Conservation (phyloP, 768 basidiomycete genomes). For the Mrakia frigida region DNA sequence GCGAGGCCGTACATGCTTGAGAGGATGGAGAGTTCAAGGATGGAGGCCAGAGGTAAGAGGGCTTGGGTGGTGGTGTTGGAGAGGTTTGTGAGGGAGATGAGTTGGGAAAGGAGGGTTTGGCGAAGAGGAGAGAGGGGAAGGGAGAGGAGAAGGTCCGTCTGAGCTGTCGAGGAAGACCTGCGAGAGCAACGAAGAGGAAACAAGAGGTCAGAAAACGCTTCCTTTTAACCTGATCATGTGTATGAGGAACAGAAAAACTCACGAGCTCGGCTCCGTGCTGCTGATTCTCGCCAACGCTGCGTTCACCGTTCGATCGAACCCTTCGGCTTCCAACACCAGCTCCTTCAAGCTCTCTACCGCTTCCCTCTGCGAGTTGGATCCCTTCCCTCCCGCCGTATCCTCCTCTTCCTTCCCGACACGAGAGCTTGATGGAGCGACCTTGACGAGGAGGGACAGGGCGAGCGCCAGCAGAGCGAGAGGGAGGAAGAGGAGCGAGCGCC, state of each 20-base stretch:
- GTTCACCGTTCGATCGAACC: slow-evolving; percentile 18
- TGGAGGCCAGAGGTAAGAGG: not conserved
- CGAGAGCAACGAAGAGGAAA: not conserved
- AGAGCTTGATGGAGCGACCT: not conserved
- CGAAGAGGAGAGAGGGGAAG: slow-evolving; percentile 17
- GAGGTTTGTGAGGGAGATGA: not conserved
- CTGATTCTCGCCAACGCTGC: not conserved
- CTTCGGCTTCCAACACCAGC: slow-evolving; percentile 22
- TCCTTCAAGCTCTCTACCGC: not conserved
- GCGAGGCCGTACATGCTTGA: slow-evolving; percentile 9
- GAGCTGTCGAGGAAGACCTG: not conserved
- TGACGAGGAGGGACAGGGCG: not conserved
- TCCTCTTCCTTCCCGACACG: not conserved
- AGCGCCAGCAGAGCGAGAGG: not conserved
- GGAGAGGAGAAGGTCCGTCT: not conserved
- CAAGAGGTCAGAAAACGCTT: too few species aligned
- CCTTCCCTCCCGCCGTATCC: not conserved
- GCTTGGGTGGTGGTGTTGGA: not conserved
- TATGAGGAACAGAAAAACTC: not conserved
- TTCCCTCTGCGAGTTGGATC: slow-evolving; percentile 4
- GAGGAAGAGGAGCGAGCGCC: not conserved
- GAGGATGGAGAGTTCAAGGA: slow-evolving; percentile 11
- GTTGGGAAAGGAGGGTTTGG: not conserved
- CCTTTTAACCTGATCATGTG: not conserved
- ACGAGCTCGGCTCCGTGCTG: slow-evolving; percentile 11